Evolutionary conservation across 345 rosid genomes (phyloP), one percentile per base, ranked within the genome.

Genomic region (Trapa incisa): DNA sequence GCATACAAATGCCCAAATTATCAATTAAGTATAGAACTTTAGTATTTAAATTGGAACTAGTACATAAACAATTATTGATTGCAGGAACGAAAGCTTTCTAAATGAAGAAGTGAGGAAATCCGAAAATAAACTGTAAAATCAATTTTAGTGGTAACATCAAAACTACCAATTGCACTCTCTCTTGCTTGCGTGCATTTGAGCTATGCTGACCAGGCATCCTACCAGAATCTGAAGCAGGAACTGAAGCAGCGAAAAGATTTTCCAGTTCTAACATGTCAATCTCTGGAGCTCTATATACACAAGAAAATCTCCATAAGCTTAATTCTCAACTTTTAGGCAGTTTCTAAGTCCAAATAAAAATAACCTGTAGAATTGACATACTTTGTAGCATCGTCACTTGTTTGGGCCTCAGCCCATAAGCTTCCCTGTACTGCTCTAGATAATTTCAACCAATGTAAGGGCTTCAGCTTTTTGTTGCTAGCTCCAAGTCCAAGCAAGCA

Each of bases 371-470:
- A 73, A 69, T 41, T 60, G 73, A 22, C 67, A 22, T 82, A 93
- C 98, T 84, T 87, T 37, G 97, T 77, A 69, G 86, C 86, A 22
- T 22, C 86, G 69, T 89, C 88, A 67, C 84, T 74, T 79, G 86
- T 93, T 76, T 86, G 96, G 63, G 98, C 77, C 79, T 93, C 98
- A 47, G 97, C 98, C 98, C 98, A 93, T 68, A 93, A 79, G 76
- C 98, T 93, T 77, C 98, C 98, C 69, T 83, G 87, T 35, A 88
- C 90, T 41, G 97, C 97, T 86, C 90, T 93, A 61, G 92, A 76
- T 67, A 93, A 70, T 82, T 93, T 93, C 83, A 93, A 80, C 98
- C 98, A 93, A 80, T 93, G 98, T 81, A 89, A 79, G 7, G 98
- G 97, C 81, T 93, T 93, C 68, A 93, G 76, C 80, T 93, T 93